Conservation (phyloP, 2,329 filamentous ascomycete genomes). For the Calonectria honghensis region DNA sequence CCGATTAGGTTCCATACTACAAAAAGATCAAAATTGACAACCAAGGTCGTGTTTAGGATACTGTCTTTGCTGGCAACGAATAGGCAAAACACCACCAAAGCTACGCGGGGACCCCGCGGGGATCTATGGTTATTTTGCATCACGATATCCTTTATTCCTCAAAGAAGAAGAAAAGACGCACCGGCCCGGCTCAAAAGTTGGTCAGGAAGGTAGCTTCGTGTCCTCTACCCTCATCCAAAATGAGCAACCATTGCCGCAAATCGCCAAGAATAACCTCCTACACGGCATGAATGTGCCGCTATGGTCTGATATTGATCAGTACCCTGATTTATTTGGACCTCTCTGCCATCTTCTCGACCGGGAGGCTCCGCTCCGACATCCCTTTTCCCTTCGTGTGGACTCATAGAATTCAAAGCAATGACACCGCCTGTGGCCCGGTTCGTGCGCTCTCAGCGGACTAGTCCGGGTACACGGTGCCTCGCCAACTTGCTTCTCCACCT, state of each 20-base stretch:
- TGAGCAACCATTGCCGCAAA: not conserved
- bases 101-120: not conserved
- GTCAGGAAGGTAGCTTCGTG: too few species aligned
- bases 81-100: not conserved
- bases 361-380: conserved; percentile 1
- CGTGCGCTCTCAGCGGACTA: not conserved
- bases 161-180: not conserved
- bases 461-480: not conserved
- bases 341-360: not conserved
- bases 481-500: not conserved
- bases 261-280: not conserved
- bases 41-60: not conserved
- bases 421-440: not conserved
- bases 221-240: not conserved
- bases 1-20: not conserved
- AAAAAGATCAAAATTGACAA: not conserved
- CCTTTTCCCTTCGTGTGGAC: not conserved
- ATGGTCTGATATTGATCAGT: not conserved
- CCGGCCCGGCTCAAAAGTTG: not conserved
- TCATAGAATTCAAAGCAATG: not conserved
- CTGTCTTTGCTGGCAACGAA: not conserved
- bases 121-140: not conserved
- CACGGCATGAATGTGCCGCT: not conserved
- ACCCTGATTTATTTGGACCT: not conserved
- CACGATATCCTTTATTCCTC: not conserved